Base-by-base conservation (phyloP, 371 early-diverging fungal genomes). In the Phascolomyces articulosus region DNA sequence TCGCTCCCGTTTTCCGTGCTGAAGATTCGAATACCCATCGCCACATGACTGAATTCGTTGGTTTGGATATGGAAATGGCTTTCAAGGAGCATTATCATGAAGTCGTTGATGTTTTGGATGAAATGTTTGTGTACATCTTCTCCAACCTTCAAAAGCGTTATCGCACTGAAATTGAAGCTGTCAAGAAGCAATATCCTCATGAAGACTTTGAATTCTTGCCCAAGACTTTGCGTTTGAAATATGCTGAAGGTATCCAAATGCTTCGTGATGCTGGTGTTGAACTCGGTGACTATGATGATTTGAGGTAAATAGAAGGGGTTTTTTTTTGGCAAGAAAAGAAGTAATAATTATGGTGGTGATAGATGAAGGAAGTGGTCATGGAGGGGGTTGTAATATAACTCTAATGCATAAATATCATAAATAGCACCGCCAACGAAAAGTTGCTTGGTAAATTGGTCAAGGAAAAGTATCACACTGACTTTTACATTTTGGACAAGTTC, bases 51-150 rank as follows among this genome's bases (percentile, higher is more conserved):
- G 99, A 99, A 80, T 99, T 98, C 84, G 90, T 96, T 40, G 99
- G 99, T 55, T 91, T 99, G 64, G 99, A 99, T 95, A 77, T 99
- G 80, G 99, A 99, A 81, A 99, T 98, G 98, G 95, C 99, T 11
- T 95, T 99, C 76, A 90, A 95, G 64, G 96, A 95, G 78, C 96
- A 97, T 74, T 99, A 99, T 83, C 96, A 97, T 68, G 99, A 99
- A 85, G 91, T 98, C 24, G 82, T 99, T 65, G 91, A 96, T 60
- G 78, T 86, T 44, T 85, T 99, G 53, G 99, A 95, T 76, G 90
- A 92, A 44, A 84, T 99, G 67, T 95, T 99, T 76, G 91, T 94
- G 41, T 86, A 85, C 79, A 94, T 99, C 65, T 97, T 99, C 77
- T 85, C 91, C 54, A 93, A 92, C 64, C 77, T 99, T 59, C 90